Evolutionary conservation across 352 stramenopile genomes (phyloP).

Genomic region (Globisporangium iwayamae): DNA sequence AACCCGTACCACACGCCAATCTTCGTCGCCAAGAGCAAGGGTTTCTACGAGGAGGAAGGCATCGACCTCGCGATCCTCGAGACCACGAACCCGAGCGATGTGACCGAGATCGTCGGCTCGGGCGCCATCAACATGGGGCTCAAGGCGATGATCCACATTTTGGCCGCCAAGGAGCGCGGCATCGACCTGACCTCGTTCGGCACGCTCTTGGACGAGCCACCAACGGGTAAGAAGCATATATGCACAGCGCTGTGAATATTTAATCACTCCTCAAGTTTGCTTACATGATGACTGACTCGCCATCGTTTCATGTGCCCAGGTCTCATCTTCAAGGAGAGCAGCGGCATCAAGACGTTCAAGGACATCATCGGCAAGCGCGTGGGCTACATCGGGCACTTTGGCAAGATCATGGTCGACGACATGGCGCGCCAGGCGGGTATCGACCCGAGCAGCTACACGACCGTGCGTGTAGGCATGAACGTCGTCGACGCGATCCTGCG

Average conservation of each 20-base stretch:
- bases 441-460: slow-evolving; percentile 39
- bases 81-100: slow-evolving; percentile 47
- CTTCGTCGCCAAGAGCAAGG: slow-evolving; percentile 48
- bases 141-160: slow-evolving; percentile 54
- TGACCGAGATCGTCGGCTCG: slow-evolving; percentile 50
- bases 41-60: slow-evolving; percentile 49
- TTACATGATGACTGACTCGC: not conserved
- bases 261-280: too few species aligned
- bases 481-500: slow-evolving; percentile 48
- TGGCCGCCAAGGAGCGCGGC: slow-evolving; percentile 44
- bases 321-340: slow-evolving; percentile 52
- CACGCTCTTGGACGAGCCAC: slow-evolving; percentile 41
- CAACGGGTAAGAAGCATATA: slow-evolving; percentile 22
- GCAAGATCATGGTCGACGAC: slow-evolving; percentile 53
- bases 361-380: slow-evolving; percentile 52
- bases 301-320: slow-evolving; percentile 9
- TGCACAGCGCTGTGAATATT: too few species aligned
- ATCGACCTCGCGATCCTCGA: slow-evolving; percentile 48
- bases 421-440: slow-evolving; percentile 46
- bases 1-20: slow-evolving; percentile 56
- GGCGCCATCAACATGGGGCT: slow-evolving; percentile 44
- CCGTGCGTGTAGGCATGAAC: slow-evolving; percentile 48
- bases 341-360: slow-evolving; percentile 48
- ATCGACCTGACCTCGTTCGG: slow-evolving; percentile 48
- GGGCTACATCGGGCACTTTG: slow-evolving; percentile 51